Evolutionary conservation across 345 rosid species (phyloP).

Genomic region (Aquilaria yunnanensis): DNA sequence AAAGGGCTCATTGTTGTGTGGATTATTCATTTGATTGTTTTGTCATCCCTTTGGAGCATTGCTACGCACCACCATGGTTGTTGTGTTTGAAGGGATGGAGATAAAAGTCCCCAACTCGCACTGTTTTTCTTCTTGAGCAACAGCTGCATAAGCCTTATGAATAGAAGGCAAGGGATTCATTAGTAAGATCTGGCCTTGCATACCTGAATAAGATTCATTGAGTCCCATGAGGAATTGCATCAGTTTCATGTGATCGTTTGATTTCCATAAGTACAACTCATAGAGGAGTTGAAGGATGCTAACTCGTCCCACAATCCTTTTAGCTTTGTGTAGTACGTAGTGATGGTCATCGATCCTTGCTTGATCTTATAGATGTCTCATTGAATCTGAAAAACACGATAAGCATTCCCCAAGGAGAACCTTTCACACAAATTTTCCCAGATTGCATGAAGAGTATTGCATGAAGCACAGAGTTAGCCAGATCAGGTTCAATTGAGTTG

Average conservation of each 20-base stretch:
- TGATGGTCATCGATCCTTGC: background rate
- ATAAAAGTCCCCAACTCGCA: no score
- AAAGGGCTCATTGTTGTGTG: no score
- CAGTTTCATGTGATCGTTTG: background rate
- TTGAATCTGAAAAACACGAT: background rate
- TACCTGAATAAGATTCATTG: no score
- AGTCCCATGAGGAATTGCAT: background rate
- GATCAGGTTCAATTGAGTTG: background rate
- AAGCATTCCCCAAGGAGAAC: background rate
- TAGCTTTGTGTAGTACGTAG: background rate
- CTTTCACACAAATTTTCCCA: background rate
- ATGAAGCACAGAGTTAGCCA: background rate
- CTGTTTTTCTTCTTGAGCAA: no score
- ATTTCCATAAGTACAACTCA: background rate
- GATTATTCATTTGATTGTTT: no score
- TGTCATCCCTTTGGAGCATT: no score
- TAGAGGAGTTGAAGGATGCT: background rate
- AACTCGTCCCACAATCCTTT: background rate
- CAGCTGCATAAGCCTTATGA: no score
- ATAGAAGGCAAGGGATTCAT: no score
- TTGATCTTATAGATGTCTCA: no score
- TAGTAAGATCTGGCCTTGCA: no score
- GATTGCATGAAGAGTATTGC: background rate
- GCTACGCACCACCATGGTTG: no score
- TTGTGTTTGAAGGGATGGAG: no score